Conservation (phyloP, 805 yeast genomes). For the Barnettozyma botsteinii region DNA sequence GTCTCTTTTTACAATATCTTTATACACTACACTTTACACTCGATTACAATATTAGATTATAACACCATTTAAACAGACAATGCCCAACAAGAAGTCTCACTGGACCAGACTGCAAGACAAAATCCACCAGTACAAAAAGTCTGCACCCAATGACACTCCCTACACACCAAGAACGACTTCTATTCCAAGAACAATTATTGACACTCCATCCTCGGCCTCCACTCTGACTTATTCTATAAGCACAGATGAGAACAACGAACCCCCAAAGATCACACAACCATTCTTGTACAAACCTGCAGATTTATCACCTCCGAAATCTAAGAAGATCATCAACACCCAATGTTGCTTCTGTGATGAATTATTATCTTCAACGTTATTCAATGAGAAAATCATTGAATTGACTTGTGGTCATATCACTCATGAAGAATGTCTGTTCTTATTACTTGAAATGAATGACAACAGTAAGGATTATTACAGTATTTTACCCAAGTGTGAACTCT, state of each 20-base stretch:
- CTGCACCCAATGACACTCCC: slow-evolving; percentile 1
- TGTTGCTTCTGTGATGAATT: slow-evolving; percentile 43
- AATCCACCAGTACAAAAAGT: slow-evolving; percentile 7
- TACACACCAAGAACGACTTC: slow-evolving; percentile 18
- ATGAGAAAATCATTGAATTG: slow-evolving; percentile 34
- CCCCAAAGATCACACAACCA: slow-evolving; percentile 7
- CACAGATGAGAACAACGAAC: not conserved
- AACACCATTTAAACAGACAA: too few species aligned
- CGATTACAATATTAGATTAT: too few species aligned
- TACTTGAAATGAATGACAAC: slow-evolving; percentile 10
- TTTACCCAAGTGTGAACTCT: slow-evolving; percentile 22
- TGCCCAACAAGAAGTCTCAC: slow-evolving; percentile 9
- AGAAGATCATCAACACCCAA: slow-evolving; percentile 14
- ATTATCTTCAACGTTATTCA: slow-evolving; percentile 30
- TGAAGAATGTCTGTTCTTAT: slow-evolving; percentile 37
- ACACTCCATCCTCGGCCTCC: slow-evolving; percentile 3
- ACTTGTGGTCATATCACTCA: slow-evolving; percentile 42
- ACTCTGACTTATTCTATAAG: too few species aligned
- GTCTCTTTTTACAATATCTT: too few species aligned
- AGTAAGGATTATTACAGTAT: slow-evolving; percentile 11
- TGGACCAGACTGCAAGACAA: slow-evolving; percentile 24
- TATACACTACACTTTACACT: too few species aligned
- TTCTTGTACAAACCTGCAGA: slow-evolving; percentile 8
- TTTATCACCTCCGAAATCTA: slow-evolving; percentile 12
- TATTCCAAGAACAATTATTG: slow-evolving; percentile 10